These are phyloP conservation scores for Leccinum barrowsii DNA, from an alignment of 768 basidiomycete genomes.

Conservation along the genomic window DNA sequence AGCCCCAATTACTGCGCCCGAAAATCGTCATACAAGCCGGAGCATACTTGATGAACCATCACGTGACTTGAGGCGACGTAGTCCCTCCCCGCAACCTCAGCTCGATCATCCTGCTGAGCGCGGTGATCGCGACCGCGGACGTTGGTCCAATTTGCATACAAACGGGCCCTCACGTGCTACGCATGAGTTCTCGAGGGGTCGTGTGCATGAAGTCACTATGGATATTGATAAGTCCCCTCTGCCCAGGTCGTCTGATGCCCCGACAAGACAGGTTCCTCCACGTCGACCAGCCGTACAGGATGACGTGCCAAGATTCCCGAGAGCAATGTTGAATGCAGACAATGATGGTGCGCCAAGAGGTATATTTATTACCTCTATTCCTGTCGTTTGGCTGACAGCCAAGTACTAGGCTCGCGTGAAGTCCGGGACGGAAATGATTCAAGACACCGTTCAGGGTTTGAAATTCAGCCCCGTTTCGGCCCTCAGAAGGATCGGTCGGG, in stretches of 20 bases:
- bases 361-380: background rate
- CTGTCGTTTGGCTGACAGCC: background rate
- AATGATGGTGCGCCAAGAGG: slow-evolving; percentile 18
- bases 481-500: slow-evolving; percentile 16
- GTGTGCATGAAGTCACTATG: slow-evolving; percentile 20
- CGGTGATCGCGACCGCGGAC: slow-evolving; percentile 15
- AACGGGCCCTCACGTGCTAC: slow-evolving; percentile 10
- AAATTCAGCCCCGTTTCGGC: slow-evolving; percentile 15
- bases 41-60: background rate
- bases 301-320: slow-evolving; percentile 34
- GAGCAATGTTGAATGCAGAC: slow-evolving; percentile 34
- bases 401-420: slow-evolving; percentile 15
- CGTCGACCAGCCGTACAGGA: slow-evolving; percentile 21
- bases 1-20: slow-evolving; percentile 6
- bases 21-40: slow-evolving; percentile 5
- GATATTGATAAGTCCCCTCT: slow-evolving; percentile 28
- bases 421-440: slow-evolving; percentile 16
- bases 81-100: slow-evolving; percentile 12
- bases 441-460: slow-evolving; percentile 15
- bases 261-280: slow-evolving; percentile 12
- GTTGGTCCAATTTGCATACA: slow-evolving; percentile 13
- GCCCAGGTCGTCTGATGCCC: slow-evolving; percentile 20
- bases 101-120: slow-evolving; percentile 5
- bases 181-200: slow-evolving; percentile 20
- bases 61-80: slow-evolving; percentile 13